Base-by-base conservation (phyloP, 2,329 filamentous ascomycete species). In the Epichloe scottii region DNA sequence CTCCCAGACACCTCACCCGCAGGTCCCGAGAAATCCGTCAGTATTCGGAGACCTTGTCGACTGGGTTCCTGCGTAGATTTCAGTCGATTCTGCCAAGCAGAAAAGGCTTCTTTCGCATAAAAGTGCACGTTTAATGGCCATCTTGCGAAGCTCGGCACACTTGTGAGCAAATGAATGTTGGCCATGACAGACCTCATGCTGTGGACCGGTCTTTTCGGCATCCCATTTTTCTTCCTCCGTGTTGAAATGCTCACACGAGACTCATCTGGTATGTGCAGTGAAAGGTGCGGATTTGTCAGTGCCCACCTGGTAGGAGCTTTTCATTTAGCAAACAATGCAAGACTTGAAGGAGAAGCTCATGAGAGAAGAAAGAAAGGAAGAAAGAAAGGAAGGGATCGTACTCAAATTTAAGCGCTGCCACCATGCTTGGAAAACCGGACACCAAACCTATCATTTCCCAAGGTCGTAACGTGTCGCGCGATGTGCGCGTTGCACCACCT, bases 321-420 rank as follows among this genome's bases (percentile, higher is more conserved):
- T 46, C 30, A 55, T 49, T 51, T 39, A 58, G 48, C 40, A 46
- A 38, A 34, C 19, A 23, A 11, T 26, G 26, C 26, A 26, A 8
- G 26, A 3, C 15, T n/a, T 17, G 23, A 17, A 19, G 23, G 34
- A 8, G 37, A n/a, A 43, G 14, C 19, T 21, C 38, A 45, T 7
- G 73, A 14, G 33, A 17, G 6, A 12, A 12, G 10, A 33, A 21
- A 2, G 17, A 41, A 19, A 23, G 15, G 5, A 15, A 37, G 21
- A 3, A 15, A 12, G 14, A 5, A 33, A 47, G 15, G 38, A 8
- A 10, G 44, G n/a, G 38, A 17, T 45, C 81, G 63, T 74, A 93
- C 85, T 97, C 91, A 63, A 98, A 97, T 62, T 97, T 91, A 56
- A 98, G 70, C 1, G 93, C 93, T 0, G 87, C 89, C 37, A 91